These are phyloP conservation scores for Pyrenophora tritici-repentis DNA, from an alignment of 2,329 filamentous ascomycete genomes.

Conservation along the genomic window DNA sequence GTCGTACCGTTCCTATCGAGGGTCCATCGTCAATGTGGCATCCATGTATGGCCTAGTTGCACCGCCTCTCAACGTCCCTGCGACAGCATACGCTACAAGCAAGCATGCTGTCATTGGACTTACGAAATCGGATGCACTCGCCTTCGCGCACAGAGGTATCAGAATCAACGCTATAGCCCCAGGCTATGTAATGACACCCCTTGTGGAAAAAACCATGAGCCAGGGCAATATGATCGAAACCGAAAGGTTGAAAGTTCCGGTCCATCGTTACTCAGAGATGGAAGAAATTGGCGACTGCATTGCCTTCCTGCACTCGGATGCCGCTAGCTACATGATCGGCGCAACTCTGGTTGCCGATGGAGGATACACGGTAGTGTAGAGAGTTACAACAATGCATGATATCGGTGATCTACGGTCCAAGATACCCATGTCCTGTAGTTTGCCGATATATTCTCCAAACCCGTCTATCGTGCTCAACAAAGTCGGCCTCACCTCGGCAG, in stretches of 20 bases:
- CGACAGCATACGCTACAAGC: constrained; percentile 56
- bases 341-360: constrained; percentile 71
- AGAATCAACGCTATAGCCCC: constrained; percentile 67
- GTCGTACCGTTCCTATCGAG: constrained; percentile 49
- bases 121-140: constrained; percentile 59
- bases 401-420: neutral
- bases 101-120: constrained; percentile 63
- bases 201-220: constrained; percentile 36
- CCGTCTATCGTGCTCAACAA: neutral
- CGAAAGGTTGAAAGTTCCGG: constrained; percentile 50
- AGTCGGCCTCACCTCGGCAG: neutral
- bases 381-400: neutral
- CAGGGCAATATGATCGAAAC: constrained; percentile 38
- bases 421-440: neutral
- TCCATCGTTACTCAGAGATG: constrained; percentile 59
- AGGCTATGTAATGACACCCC: constrained; percentile 53
- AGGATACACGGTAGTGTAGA: constrained; percentile 32
- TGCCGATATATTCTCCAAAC: neutral
- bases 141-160: constrained; percentile 58
- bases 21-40: constrained; percentile 60
- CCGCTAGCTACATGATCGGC: constrained; percentile 73
- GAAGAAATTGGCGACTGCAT: constrained; percentile 73
- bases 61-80: constrained; percentile 39
- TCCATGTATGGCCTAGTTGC: constrained; percentile 59
- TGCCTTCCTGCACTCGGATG: constrained; percentile 72